phyloP scores from a whole-genome alignment of 495 filamentous ascomycete genomes.

The Cercophora sp. region DNA sequence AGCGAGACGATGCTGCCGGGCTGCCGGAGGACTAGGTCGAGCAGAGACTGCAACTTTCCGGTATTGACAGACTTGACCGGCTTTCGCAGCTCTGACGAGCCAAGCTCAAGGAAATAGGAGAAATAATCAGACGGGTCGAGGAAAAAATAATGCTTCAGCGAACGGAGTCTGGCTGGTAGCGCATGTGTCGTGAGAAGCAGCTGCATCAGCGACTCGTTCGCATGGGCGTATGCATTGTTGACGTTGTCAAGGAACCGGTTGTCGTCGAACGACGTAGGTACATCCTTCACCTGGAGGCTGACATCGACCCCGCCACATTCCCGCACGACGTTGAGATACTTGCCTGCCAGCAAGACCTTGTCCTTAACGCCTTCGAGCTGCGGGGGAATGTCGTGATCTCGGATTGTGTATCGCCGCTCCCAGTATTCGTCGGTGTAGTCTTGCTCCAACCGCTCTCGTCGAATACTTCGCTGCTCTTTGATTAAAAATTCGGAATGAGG shows the following conservation, averaged over 20 bases:
- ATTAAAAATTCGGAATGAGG: conserved; percentile 92
- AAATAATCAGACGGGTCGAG: conserved; percentile 97
- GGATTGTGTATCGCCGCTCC: conserved; percentile 94
- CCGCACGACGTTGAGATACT: conserved; percentile 95
- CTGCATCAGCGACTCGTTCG: conserved; percentile 88
- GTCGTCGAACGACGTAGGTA: conserved; percentile 90
- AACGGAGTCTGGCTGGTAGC: conserved; percentile 77
- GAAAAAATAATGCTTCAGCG: conserved; percentile 98
- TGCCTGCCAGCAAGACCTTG: conserved; percentile 90
- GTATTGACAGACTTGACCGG: conserved; percentile 83
- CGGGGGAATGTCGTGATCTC: conserved; percentile 84
- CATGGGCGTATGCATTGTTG: conserved; percentile 88
- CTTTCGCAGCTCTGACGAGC: conserved; percentile 81
- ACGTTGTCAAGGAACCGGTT: conserved; percentile 88
- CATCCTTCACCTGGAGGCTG: conserved; percentile 81
- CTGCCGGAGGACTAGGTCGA: conserved; percentile 91
- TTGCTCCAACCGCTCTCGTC: conserved; percentile 81
- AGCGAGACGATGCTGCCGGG: conserved; percentile 90
- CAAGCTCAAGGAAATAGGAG: conserved; percentile 91
- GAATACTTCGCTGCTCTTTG: conserved; percentile 93
- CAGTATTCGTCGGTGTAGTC: conserved; percentile 99
- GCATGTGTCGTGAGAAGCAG: conserved; percentile 89
- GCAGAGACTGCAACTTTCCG: conserved; percentile 84
- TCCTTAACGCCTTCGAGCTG: conserved; percentile 90
- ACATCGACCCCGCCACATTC: conserved; percentile 96